A percentile compares a stretch with the other conserved stretches of the same genome.
Evolutionary conservation across 2,329 filamentous ascomycete genomes (phyloP).

Genomic region (Epichloe hybrida): DNA sequence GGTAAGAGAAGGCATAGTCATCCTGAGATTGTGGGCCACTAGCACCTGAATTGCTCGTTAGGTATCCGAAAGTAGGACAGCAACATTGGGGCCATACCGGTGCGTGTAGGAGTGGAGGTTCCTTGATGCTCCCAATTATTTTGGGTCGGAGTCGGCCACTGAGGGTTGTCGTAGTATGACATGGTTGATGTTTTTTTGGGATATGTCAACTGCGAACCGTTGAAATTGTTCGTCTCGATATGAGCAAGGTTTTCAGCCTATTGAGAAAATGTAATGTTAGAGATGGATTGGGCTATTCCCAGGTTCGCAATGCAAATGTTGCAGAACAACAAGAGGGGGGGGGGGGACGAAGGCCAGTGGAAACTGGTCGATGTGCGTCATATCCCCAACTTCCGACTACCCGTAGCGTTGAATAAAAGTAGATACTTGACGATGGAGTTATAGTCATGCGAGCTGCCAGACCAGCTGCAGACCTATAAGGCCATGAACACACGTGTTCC

Average conservation of each 20-base stretch:
- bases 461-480: neutral
- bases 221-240: neutral
- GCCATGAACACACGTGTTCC: neutral
- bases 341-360: no score
- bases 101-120: constrained; percentile 25
- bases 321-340: neutral
- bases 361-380: neutral
- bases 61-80: constrained; percentile 1
- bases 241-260: neutral
- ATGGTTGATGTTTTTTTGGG: constrained; percentile 12
- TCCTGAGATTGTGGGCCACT: constrained; percentile 63
- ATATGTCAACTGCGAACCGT: neutral
- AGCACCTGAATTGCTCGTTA: constrained; percentile 39
- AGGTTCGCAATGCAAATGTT: neutral
- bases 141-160: constrained; percentile 23
- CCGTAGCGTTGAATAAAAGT: neutral
- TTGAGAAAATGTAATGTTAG: neutral
- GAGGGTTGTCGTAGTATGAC: constrained; percentile 33
- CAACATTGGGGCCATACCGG: constrained; percentile 18
- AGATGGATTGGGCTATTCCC: neutral
- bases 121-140: constrained; percentile 35
- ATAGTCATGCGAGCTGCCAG: neutral
- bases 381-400: neutral
- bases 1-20: constrained; percentile 70
- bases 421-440: neutral